These are phyloP conservation scores for Geosmithia putterillii DNA, from an alignment of 2,329 filamentous ascomycete species.

Conservation along the genomic window DNA sequence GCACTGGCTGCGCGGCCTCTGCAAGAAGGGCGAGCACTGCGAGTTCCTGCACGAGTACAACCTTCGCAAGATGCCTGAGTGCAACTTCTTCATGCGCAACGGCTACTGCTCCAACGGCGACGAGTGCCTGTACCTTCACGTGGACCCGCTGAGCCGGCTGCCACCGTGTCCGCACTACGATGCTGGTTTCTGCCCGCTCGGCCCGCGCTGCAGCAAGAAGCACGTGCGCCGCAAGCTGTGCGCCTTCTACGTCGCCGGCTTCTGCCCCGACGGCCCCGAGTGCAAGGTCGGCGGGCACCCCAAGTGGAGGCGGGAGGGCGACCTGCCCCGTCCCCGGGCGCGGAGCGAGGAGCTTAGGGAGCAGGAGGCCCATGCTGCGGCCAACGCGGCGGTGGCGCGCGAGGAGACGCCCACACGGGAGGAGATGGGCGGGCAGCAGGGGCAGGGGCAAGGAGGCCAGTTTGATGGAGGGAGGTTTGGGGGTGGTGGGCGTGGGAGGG, in stretches of 20 bases:
- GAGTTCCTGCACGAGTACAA: slow-evolving; percentile 99
- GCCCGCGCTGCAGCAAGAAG: slow-evolving; percentile 75
- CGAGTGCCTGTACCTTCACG: slow-evolving; percentile 88
- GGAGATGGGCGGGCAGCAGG: slow-evolving; percentile 20
- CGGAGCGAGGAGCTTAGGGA: slow-evolving; percentile 54
- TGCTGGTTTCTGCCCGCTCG: slow-evolving; percentile 85
- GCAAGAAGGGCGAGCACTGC: slow-evolving; percentile 94
- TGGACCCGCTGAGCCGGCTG: slow-evolving; percentile 68
- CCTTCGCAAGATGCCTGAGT: slow-evolving; percentile 94
- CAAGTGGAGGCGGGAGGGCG: slow-evolving; percentile 61
- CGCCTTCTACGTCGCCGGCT: slow-evolving; percentile 78
- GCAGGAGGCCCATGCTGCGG: slow-evolving; percentile 17
- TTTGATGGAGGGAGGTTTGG: slow-evolving; percentile 12
- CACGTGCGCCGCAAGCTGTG: slow-evolving; percentile 78
- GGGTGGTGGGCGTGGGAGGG: slow-evolving; percentile 15
- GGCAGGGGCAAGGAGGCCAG: slow-evolving; percentile 15
- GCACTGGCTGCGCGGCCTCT: slow-evolving; percentile 93
- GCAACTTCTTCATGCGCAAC: slow-evolving; percentile 88
- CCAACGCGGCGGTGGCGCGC: slow-evolving; percentile 10
- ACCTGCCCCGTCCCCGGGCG: slow-evolving; percentile 63
- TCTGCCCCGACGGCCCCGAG: slow-evolving; percentile 70
- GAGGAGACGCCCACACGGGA: slow-evolving; percentile 22
- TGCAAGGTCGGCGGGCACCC: slow-evolving; percentile 79
- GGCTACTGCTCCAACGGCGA: slow-evolving; percentile 95
- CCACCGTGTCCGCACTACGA: slow-evolving; percentile 87